These are phyloP conservation scores for Inga laurina DNA, from an alignment of 306 rosid species.

Conservation along the genomic window DNA sequence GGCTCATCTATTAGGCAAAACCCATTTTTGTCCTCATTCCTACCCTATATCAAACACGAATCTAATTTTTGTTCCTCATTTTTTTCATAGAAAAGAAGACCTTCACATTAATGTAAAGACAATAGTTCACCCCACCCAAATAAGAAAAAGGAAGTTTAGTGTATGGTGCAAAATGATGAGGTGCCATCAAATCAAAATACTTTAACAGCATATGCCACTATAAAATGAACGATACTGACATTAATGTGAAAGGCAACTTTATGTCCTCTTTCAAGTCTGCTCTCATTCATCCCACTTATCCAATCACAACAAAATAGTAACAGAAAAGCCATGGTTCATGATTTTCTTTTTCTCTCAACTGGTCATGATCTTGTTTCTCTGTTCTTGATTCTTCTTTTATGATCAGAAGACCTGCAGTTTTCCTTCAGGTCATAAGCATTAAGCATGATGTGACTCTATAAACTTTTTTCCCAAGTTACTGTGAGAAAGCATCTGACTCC, in stretches of 20 bases:
- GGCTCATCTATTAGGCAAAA: neutral
- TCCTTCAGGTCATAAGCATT: conserved; percentile 7
- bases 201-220: neutral
- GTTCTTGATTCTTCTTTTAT: neutral
- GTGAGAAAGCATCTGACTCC: neutral
- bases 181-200: neutral
- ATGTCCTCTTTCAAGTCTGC: conserved; percentile 5
- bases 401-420: neutral
- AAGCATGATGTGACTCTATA: neutral
- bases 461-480: neutral
- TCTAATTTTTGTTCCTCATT: neutral
- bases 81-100: neutral
- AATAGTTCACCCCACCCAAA: neutral
- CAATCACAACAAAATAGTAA: neutral
- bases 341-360: neutral
- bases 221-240: neutral
- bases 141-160: neutral
- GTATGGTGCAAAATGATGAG: neutral
- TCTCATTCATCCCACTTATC: neutral
- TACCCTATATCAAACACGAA: neutral
- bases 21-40: neutral
- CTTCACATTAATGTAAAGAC: neutral
- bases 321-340: neutral
- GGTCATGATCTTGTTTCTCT: neutral
- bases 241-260: neutral